phyloP scores from a whole-genome alignment of 257 asterid genomes.

The Lavandula angustifolia region DNA sequence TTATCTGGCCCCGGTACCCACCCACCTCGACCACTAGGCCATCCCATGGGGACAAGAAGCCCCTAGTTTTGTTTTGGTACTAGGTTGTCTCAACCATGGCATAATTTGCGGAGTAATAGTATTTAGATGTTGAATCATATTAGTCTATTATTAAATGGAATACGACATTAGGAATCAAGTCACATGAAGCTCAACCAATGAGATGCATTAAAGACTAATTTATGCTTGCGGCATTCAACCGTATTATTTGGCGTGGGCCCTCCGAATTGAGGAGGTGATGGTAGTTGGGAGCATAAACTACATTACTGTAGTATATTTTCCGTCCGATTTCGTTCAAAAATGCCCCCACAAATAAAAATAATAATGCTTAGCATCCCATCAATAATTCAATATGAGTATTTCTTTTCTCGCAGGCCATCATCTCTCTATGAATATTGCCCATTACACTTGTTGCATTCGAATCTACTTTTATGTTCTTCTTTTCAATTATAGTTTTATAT shows the following conservation, averaged over 20 bases:
- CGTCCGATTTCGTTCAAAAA: conserved; percentile 1
- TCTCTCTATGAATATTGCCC: background rate
- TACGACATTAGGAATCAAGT: background rate
- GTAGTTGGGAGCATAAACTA: conserved; percentile 27
- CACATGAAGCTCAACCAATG: background rate
- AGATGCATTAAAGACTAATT: background rate
- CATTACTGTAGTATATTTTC: background rate
- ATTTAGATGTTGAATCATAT: no score
- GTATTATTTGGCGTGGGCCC: conserved; percentile 25
- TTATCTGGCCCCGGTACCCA: no score
- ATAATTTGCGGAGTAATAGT: background rate
- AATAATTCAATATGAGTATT: no score
- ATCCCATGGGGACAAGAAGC: no score
- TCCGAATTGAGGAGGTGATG: conserved; percentile 12
- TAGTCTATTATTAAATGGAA: background rate
- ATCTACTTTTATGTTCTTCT: background rate
- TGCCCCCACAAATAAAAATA: conserved; percentile 22
- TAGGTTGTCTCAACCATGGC: conserved; percentile 36
- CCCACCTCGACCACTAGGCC: no score
- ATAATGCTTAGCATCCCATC: conserved; percentile 30
- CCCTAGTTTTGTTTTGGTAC: conserved; percentile 30
- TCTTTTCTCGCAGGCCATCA: conserved; percentile 22
- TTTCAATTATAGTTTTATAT: background rate
- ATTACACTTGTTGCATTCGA: background rate
- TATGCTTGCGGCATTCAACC: no score